Evolutionary conservation across 2,329 filamentous ascomycete genomes (phyloP), one percentile per base, ranked within the genome.

Genomic region (Aspergillus persii): DNA sequence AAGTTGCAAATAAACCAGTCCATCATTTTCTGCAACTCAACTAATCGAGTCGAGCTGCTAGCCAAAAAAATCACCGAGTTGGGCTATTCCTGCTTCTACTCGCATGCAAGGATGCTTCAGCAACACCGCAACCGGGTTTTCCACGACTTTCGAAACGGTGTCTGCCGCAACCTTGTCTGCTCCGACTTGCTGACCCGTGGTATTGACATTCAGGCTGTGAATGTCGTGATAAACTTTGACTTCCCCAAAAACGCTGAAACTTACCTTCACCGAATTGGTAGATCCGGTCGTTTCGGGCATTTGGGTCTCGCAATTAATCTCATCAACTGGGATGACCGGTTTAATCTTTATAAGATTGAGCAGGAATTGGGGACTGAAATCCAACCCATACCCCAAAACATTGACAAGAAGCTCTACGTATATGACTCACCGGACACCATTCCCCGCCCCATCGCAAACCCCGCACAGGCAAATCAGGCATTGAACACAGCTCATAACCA

Each of bases 21-120:
- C 63, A 99, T 99, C 81, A 99, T 99, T 75, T 99, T 99, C 82
- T 99, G 95, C 81, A 99, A 99, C 79, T 99, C 95, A 46, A 99
- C 95, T 56, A 98, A 98, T 77, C 91, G 95, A 66, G 95, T 99
- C 61, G 95, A 99, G 79, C 84, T 99, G 55, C 86, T 99, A 29
- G 95, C 95, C 53, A 99, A 99, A 84, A 99, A 99, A 79, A 99
- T 99, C 72, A 99, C 96, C 51, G 96, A 99, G 77, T 86, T 99
- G 65, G 95, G 95, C 65, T 99, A 99, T 79, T 99, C 95, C 1
- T 99, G 95, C 81, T 99, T 98, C 81, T 99, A 99, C 81, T 98
- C 94, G 68, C 95, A 99, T 77, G 95, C 95, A 54, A 92, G 93
- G 73, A 99, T 99, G 95, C 87, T 95, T 50, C 95, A 99, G 77